A percentile compares a stretch with the other conserved stretches of the same genome.
Conservation (phyloP, 148 eudicot species). For the Rhododendron ovatum region DNA sequence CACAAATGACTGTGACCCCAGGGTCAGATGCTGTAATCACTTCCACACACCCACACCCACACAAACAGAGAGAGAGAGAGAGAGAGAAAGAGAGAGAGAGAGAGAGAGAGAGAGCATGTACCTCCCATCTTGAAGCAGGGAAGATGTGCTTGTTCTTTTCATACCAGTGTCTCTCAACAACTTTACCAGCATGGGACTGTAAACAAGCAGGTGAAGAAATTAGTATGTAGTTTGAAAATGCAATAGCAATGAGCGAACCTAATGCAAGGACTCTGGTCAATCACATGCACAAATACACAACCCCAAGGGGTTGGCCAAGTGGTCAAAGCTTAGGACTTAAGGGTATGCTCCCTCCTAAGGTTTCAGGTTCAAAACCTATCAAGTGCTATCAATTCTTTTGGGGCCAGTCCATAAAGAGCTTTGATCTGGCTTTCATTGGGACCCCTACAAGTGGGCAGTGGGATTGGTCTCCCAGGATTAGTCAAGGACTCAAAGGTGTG, state of each 20-base stretch:
- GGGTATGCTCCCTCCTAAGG: too few relatives aligned
- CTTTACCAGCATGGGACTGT: constrained; percentile 99
- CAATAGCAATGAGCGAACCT: background rate
- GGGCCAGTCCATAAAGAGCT: too few relatives aligned
- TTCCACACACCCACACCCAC: background rate
- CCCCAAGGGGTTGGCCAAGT: too few relatives aligned
- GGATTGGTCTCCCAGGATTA: too few relatives aligned
- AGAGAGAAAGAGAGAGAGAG: constrained; percentile 2
- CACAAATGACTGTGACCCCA: background rate
- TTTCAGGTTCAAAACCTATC: too few relatives aligned
- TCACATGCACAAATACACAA: background rate
- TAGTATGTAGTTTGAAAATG: background rate
- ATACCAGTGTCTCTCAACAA: constrained; percentile 97
- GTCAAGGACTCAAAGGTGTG: too few relatives aligned
- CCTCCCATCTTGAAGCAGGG: constrained; percentile 99
- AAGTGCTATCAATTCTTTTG: too few relatives aligned
- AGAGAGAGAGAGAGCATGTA: constrained; percentile 22
- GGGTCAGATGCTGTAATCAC: background rate
- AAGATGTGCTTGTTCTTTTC: constrained; percentile 98
- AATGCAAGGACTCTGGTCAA: background rate
- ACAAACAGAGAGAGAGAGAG: background rate
- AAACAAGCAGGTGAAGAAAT: constrained; percentile 5
- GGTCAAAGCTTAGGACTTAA: too few relatives aligned
- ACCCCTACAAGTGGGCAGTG: too few relatives aligned
- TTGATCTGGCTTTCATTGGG: too few relatives aligned